Evolutionary conservation across 148 eudicot genomes (phyloP).

Genomic region (Talinum fruticosum): DNA sequence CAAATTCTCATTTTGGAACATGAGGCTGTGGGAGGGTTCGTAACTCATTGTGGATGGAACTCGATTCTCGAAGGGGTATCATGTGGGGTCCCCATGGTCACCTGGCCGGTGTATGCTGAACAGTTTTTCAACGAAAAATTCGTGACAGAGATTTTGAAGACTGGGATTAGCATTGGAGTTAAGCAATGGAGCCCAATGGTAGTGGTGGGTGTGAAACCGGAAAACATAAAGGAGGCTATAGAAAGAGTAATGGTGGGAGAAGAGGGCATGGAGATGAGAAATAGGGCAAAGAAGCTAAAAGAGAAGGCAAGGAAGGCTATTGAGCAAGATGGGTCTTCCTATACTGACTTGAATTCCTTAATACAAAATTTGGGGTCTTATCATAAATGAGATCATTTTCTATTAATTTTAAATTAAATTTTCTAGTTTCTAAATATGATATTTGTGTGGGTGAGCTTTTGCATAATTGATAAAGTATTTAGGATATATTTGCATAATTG

Average conservation of each 20-base stretch:
- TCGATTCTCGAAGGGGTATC: constrained; percentile 24
- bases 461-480: too few species aligned
- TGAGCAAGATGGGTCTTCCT: not conserved
- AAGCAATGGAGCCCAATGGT: constrained; percentile 9
- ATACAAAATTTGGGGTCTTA: not conserved
- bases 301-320: constrained; percentile 10
- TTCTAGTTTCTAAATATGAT: too few species aligned
- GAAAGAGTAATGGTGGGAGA: constrained; percentile 1
- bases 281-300: not conserved
- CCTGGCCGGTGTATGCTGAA: constrained; percentile 34
- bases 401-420: too few species aligned
- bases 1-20: constrained; percentile 32
- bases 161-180: constrained; percentile 20
- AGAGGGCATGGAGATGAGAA: constrained; percentile 8
- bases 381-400: not conserved
- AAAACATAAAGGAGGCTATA: not conserved
- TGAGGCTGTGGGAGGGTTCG: constrained; percentile 25
- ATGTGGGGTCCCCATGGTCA: constrained; percentile 31
- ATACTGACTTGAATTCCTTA: not conserved
- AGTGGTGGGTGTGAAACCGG: constrained; percentile 4
- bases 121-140: constrained; percentile 32
- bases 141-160: constrained; percentile 19
- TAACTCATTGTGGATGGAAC: constrained; percentile 45
- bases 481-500: too few species aligned
- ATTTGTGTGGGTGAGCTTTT: too few species aligned